A percentile compares a stretch with the other conserved stretches of the same genome.
These are phyloP conservation scores for Sedum album DNA, from an alignment of 164 flowering plant species.

Conservation along the genomic window DNA sequence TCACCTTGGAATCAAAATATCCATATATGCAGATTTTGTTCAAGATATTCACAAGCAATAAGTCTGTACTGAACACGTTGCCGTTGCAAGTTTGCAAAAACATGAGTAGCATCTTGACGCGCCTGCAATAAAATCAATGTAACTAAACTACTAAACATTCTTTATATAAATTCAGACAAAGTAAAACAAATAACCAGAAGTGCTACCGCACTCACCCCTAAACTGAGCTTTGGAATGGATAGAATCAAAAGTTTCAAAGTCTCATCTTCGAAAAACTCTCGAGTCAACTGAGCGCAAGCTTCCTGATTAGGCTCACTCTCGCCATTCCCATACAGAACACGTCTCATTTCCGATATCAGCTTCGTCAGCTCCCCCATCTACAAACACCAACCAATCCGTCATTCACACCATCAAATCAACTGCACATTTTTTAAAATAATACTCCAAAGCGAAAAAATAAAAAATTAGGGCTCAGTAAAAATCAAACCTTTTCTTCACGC, in stretches of 20 bases:
- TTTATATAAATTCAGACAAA: no score
- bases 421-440: not conserved
- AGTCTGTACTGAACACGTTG: constrained; percentile 55
- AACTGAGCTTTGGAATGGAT: constrained; percentile 23
- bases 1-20: constrained; percentile 64
- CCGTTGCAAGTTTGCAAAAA: not conserved
- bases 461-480: not conserved
- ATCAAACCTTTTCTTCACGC: constrained; percentile 56
- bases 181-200: no score
- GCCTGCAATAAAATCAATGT: constrained; percentile 4
- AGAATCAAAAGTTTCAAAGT: constrained; percentile 21
- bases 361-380: constrained; percentile 21
- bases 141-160: no score
- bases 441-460: not conserved
- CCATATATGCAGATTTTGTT: constrained; percentile 84
- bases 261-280: constrained; percentile 22
- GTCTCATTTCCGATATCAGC: constrained; percentile 21
- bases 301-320: constrained; percentile 27
- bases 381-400: no score
- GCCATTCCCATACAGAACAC: constrained; percentile 25
- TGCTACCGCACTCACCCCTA: constrained; percentile 25
- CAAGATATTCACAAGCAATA: constrained; percentile 95
- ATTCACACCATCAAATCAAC: not conserved
- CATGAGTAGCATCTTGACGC: constrained; percentile 1
- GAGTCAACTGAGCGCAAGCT: constrained; percentile 31